A percentile compares a stretch with the other conserved stretches of the same genome.
Conservation (phyloP, 306 rosid species). For the Argentina anserina region DNA sequence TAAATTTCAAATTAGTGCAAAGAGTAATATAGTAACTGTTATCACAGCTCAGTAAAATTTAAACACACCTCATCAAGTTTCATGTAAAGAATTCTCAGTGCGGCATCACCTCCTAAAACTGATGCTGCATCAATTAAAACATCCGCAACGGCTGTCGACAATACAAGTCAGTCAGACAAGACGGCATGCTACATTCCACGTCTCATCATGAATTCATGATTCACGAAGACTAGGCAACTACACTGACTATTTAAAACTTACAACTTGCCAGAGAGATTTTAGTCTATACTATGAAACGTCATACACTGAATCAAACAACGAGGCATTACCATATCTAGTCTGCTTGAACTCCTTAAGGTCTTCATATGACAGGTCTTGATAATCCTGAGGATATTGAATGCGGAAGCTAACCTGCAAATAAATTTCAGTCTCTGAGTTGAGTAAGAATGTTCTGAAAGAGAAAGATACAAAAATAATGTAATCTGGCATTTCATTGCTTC, state of each 20-base stretch:
- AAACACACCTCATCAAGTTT: slow-evolving; percentile 86
- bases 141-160: slow-evolving; percentile 93
- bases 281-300: not conserved
- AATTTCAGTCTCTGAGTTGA: slow-evolving; percentile 21
- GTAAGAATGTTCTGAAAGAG: slow-evolving; percentile 13
- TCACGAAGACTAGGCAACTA: slow-evolving; percentile 9
- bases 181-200: slow-evolving; percentile 14
- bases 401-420: slow-evolving; percentile 81
- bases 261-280: not conserved
- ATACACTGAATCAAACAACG: slow-evolving; percentile 17
- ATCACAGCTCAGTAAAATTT: slow-evolving; percentile 12
- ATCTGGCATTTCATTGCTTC: slow-evolving; percentile 13
- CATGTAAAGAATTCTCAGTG: slow-evolving; percentile 75
- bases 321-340: slow-evolving; percentile 89
- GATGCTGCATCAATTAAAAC: slow-evolving; percentile 95
- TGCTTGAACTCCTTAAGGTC: slow-evolving; percentile 96
- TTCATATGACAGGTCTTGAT: slow-evolving; percentile 85
- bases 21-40: not conserved
- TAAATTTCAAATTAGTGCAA: not conserved
- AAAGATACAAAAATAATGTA: not conserved
- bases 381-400: slow-evolving; percentile 95
- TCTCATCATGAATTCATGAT: slow-evolving; percentile 3
- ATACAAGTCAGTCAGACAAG: slow-evolving; percentile 28
- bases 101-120: slow-evolving; percentile 90
- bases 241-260: not conserved